phyloP scores from a whole-genome alignment of 768 basidiomycete species.

The Suillus plorans region DNA sequence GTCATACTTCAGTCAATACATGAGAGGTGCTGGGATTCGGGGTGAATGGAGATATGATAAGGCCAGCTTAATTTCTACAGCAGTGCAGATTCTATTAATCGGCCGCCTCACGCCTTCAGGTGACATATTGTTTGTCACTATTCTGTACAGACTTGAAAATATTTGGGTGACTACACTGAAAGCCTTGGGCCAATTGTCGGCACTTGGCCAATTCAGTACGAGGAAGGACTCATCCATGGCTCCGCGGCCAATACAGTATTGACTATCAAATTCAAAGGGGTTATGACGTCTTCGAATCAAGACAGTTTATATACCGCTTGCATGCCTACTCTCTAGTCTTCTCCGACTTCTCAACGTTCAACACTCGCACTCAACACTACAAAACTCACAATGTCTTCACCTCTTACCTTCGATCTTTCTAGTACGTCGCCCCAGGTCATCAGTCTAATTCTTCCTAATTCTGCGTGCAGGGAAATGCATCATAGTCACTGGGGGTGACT shows the following conservation, averaged over 20 bases:
- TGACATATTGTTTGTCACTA: neutral
- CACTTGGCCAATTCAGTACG: neutral
- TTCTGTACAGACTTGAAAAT: neutral
- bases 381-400: neutral
- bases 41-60: neutral
- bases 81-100: neutral
- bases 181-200: neutral
- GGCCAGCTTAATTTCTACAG: neutral
- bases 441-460: neutral
- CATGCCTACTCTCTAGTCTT: neutral
- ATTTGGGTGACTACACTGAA: neutral
- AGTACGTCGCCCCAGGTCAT: neutral
- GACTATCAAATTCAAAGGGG: neutral
- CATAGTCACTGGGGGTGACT: constrained; percentile 61
- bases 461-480: constrained; percentile 40
- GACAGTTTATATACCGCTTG: neutral
- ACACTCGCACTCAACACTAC: neutral
- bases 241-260: neutral
- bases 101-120: neutral
- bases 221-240: neutral
- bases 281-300: neutral
- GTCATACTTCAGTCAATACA: neutral
- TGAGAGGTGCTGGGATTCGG: neutral
- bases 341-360: neutral
- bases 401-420: neutral